Evolutionary conservation across 78 protist species (phyloP).

Genomic region (Dictyostelium intermedium): DNA sequence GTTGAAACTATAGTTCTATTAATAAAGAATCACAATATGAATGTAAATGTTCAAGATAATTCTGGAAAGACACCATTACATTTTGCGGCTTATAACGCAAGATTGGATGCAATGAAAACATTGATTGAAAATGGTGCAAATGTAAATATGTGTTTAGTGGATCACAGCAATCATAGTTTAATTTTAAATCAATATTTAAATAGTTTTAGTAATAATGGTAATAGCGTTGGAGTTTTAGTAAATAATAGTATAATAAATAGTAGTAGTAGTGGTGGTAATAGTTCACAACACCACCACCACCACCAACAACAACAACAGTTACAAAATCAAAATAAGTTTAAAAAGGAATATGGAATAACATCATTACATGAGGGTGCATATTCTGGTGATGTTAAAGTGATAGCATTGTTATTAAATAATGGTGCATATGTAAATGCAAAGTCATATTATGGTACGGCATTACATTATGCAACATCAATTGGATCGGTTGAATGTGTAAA

Average conservation of each 20-base stretch:
- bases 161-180: not conserved
- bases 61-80: slow-evolving; percentile 63
- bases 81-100: slow-evolving; percentile 39
- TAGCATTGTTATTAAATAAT: not conserved
- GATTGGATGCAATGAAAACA: slow-evolving; percentile 9
- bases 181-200: not conserved
- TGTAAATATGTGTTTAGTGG: slow-evolving; percentile 32
- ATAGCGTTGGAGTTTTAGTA: slow-evolving; percentile 1
- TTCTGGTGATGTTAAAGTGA: slow-evolving; percentile 3
- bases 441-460: slow-evolving; percentile 51
- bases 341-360: slow-evolving; percentile 63
- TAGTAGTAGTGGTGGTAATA: not conserved
- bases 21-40: slow-evolving; percentile 14
- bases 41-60: slow-evolving; percentile 64
- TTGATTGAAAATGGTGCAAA: slow-evolving; percentile 30
- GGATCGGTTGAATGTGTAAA: slow-evolving; percentile 20
- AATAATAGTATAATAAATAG: not conserved
- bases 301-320: not conserved
- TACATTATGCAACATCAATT: slow-evolving; percentile 45
- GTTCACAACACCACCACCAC: too few species aligned
- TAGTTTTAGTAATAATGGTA: not conserved
- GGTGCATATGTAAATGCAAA: slow-evolving; percentile 40
- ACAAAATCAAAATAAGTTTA: not conserved
- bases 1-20: not conserved
- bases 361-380: slow-evolving; percentile 48